Evolutionary conservation across 495 filamentous ascomycete genomes (phyloP).

Genomic region (Bacidia gigantensis): DNA sequence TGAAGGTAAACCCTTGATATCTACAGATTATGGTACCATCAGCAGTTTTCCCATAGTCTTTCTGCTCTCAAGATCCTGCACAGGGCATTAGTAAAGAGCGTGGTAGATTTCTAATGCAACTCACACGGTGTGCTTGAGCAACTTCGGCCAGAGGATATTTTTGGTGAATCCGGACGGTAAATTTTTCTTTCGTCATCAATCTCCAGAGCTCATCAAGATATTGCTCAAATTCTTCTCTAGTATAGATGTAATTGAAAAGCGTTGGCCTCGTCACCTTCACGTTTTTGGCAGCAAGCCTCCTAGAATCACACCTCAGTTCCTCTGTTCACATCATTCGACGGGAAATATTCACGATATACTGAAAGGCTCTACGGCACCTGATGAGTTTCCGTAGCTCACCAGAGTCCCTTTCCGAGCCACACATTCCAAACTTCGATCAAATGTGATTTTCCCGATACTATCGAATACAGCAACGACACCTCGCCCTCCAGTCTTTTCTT

Average conservation of each 20-base stretch:
- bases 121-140: slow-evolving; percentile 51
- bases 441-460: slow-evolving; percentile 75
- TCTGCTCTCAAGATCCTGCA: slow-evolving; percentile 62
- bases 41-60: slow-evolving; percentile 61
- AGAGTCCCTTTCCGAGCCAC: slow-evolving; percentile 73
- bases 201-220: slow-evolving; percentile 65
- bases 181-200: slow-evolving; percentile 49
- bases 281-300: slow-evolving; percentile 61
- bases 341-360: slow-evolving; percentile 40
- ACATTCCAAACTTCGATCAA: slow-evolving; percentile 67
- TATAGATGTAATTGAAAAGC: slow-evolving; percentile 60
- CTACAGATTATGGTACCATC: slow-evolving; percentile 27
- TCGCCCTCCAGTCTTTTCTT: slow-evolving; percentile 52
- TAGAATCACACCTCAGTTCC: neutral
- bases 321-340: neutral
- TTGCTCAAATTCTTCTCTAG: slow-evolving; percentile 58
- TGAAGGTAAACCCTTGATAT: too few species aligned
- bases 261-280: slow-evolving; percentile 62
- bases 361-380: slow-evolving; percentile 67
- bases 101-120: neutral
- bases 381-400: slow-evolving; percentile 79
- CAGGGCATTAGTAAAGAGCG: slow-evolving; percentile 2
- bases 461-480: slow-evolving; percentile 81
- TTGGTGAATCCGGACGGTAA: slow-evolving; percentile 67
- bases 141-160: slow-evolving; percentile 71